Base-by-base conservation (phyloP, 768 basidiomycete species). In the Cantharellus cinnabarinus region DNA sequence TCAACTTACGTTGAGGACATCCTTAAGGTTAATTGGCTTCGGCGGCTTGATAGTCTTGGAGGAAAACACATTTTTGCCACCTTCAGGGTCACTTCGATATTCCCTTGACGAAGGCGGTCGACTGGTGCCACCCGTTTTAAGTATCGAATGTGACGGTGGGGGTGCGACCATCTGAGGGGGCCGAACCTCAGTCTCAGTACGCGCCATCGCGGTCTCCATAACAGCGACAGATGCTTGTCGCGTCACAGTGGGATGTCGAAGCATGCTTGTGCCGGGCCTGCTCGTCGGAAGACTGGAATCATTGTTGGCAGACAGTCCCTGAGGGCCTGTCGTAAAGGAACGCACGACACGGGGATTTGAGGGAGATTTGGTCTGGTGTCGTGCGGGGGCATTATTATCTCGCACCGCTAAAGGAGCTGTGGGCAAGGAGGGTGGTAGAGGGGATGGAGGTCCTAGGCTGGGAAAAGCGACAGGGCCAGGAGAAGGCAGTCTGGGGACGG, bases 181-280 rank as follows among this genome's bases (percentile, higher is more conserved):
- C 1, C 44, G 44, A 29, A 10, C 44, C 29, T 29, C 44, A 29
- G 44, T 10, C 44, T 48, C 44, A 29, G 10, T 48, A 48, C 44
- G 10, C 44, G 44, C 10, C 60, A 29, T 51, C 41, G 41, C 67
- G 35, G 69, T 73, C 62, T 81, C 79, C 74, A 80, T 75, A 7
- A 79, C 73, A 2, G 77, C 72, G 2, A 78, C 74, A 3, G 77
- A 77, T 4, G 77, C 76, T 58, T 78, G 75, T n/a, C 77, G 70
- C 10, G 79, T 77, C 42, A 78, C 74, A 48, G 29, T 48, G 10
- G 44, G 44, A 29, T 10, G 44, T 1, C 20, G 20, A 29, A 29
- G 20, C 20, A 29, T 29, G 44, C 44, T 10, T 48, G 44, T 48
- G 44, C 44, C 20, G 20, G 20, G 20, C 20, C 20, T 29, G 20